A percentile compares a stretch with the other conserved stretches of the same genome.
Conservation (phyloP, 177 flowering plant species). For the Vitis hybrid region DNA sequence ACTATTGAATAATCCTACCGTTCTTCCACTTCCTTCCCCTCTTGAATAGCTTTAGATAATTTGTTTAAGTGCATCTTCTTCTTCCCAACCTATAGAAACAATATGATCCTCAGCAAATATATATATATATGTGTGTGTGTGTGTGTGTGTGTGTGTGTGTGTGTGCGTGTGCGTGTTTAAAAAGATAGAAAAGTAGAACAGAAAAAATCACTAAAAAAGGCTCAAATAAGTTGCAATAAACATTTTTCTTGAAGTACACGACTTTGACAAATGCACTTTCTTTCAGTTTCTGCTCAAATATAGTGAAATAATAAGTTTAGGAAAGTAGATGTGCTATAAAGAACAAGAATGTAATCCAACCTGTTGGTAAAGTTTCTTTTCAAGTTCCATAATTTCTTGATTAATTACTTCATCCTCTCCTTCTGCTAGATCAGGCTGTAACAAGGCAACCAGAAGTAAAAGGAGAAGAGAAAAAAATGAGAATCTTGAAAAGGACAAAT, state of each 20-base stretch:
- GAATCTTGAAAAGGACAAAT: neutral
- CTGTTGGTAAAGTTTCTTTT: conserved; percentile 51
- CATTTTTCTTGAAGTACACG: neutral
- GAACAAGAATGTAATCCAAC: conserved; percentile 25
- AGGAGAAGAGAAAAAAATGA: neutral
- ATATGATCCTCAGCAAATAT: neutral
- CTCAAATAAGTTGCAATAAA: neutral
- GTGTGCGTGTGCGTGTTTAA: too few relatives aligned
- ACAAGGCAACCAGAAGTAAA: conserved; percentile 11
- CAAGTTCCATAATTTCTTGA: conserved; percentile 50
- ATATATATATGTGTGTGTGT: neutral
- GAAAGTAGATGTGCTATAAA: neutral
- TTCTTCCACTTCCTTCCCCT: conserved; percentile 36
- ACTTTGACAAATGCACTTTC: neutral
- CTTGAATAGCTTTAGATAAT: conserved; percentile 41
- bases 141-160: too few relatives aligned
- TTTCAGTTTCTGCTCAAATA: conserved; percentile 1
- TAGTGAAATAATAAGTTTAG: neutral
- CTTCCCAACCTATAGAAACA: conserved; percentile 40
- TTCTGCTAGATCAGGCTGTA: conserved; percentile 79
- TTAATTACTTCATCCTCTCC: conserved; percentile 58
- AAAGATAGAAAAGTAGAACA: neutral
- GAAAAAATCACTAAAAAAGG: neutral
- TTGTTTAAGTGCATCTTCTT: conserved; percentile 47
- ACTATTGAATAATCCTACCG: conserved; percentile 31